Percentiles rank a stretch among this genome's conserved stretches.
phyloP scores from a whole-genome alignment of 768 basidiomycete genomes.

The Calocybe cyanea region DNA sequence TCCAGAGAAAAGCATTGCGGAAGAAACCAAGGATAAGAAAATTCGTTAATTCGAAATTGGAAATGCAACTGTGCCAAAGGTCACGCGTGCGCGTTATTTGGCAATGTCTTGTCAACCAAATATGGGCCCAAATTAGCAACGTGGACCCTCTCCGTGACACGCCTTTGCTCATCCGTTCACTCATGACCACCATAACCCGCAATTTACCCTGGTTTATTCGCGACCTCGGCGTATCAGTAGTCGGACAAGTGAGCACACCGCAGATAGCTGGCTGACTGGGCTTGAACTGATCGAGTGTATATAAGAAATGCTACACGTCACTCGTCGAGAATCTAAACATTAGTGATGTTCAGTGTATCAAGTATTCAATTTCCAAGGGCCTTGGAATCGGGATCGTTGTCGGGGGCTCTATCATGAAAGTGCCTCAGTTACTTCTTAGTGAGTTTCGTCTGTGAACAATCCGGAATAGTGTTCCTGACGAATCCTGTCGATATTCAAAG shows the following conservation, averaged over 20 bases:
- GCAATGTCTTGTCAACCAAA: conserved; percentile 4
- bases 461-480: conserved; percentile 4
- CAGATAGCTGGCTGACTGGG: neutral
- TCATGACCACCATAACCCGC: conserved; percentile 74
- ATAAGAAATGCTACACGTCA: conserved; percentile 84
- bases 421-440: conserved; percentile 91
- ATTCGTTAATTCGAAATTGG: too few species aligned
- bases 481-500: conserved; percentile 31
- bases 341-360: conserved; percentile 75
- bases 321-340: conserved; percentile 85
- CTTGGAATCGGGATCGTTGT: conserved; percentile 90
- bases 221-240: conserved; percentile 75
- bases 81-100: neutral
- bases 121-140: neutral
- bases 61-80: too few species aligned
- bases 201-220: conserved; percentile 85
- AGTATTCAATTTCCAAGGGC: conserved; percentile 89
- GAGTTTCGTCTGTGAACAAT: conserved; percentile 24
- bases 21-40: too few species aligned
- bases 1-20: conserved; percentile 16
- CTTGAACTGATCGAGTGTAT: too few species aligned
- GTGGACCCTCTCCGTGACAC: neutral
- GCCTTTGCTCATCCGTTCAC: conserved; percentile 9
- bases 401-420: conserved; percentile 93
- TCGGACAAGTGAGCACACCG: conserved; percentile 63